Evolutionary conservation across 495 filamentous ascomycete genomes (phyloP), one percentile per base, ranked within the genome.

Genomic region (Wilcoxina mikolae): DNA sequence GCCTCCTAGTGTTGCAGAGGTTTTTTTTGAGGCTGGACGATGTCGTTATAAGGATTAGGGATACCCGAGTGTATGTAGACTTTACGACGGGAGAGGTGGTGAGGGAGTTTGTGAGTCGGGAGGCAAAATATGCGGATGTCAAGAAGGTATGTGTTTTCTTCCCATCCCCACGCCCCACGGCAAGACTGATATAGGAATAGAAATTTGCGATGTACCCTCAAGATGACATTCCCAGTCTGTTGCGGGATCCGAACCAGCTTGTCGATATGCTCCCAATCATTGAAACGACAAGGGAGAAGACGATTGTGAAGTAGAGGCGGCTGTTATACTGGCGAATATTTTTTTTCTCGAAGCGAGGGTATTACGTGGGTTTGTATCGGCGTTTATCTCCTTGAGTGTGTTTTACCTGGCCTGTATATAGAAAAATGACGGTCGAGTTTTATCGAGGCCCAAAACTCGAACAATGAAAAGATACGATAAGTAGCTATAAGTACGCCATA

Each of bases 21-120:
- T 83, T 94, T 67, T 98, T 93, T 71, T 84, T 98, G 81, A 74
- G 91, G 56, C 72, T 98, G 35, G 91, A 98, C 60, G 82, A 83
- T 52, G 91, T 98, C 20, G 58, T 98, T 46, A 76, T 94, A 39
- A 74, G 91, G 55, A 74, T 98, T 54, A 72, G 88, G 48, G 91
- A 98, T 63, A 96, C 93, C 9, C 75, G 91, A 54, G 74, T 96
- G 5, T 98, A 90, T 68, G 76, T 96, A 9, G 93, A 96, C 58
- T 95, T 96, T 71, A 75, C 70, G 15, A 78, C 70, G n/a, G 75
- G 79, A 3, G 81, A 87, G 70, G 81, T 95, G 17, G 82, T 91
- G 7, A 74, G 91, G 55, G 90, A 98, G 71, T 95, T 94, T 60
- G 81, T 83, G 51, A 81, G 82, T 10, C 79, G 78, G 65, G 91